These are phyloP conservation scores for Aphanocladium album DNA, from an alignment of 2,329 filamentous ascomycete species.

Conservation along the genomic window DNA sequence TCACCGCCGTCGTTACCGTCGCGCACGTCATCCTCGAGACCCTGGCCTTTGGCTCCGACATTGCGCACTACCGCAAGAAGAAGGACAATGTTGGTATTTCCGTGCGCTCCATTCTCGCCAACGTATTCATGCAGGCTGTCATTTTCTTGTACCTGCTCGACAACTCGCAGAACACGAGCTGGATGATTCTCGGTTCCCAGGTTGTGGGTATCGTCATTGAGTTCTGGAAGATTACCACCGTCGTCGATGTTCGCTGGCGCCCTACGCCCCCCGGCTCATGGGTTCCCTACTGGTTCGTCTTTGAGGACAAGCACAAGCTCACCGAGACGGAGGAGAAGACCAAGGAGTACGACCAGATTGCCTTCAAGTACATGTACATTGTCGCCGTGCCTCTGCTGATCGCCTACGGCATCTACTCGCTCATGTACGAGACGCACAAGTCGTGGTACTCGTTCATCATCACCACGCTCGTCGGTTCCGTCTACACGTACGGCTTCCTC, in stretches of 20 bases:
- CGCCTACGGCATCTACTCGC: conserved; percentile 85
- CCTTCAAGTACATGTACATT: conserved; percentile 96
- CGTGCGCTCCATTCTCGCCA: conserved; percentile 90
- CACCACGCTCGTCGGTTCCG: conserved; percentile 87
- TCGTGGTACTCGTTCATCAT: conserved; percentile 98
- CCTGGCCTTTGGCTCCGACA: conserved; percentile 94
- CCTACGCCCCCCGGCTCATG: conserved; percentile 61
- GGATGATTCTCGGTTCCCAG: conserved; percentile 97
- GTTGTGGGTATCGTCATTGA: conserved; percentile 69
- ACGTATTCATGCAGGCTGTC: conserved; percentile 93
- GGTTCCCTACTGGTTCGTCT: conserved; percentile 73
- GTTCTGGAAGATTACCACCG: conserved; percentile 93
- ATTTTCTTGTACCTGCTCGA: conserved; percentile 97
- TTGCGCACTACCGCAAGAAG: conserved; percentile 98
- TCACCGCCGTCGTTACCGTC: conserved; percentile 79
- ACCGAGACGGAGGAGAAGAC: conserved; percentile 96
- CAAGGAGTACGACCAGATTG: conserved; percentile 95
- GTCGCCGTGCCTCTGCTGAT: conserved; percentile 81
- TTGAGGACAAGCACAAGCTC: conserved; percentile 96
- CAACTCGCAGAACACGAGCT: conserved; percentile 95
- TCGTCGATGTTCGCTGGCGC: conserved; percentile 81
- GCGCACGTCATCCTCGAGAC: conserved; percentile 94
- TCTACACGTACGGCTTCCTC: conserved; percentile 96
- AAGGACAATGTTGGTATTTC: conserved; percentile 98
- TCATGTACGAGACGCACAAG: conserved; percentile 92